Evolutionary conservation across 106 monocot species (phyloP), one percentile per base, ranked within the genome.

Genomic region (Dendrobium huoshanense): DNA sequence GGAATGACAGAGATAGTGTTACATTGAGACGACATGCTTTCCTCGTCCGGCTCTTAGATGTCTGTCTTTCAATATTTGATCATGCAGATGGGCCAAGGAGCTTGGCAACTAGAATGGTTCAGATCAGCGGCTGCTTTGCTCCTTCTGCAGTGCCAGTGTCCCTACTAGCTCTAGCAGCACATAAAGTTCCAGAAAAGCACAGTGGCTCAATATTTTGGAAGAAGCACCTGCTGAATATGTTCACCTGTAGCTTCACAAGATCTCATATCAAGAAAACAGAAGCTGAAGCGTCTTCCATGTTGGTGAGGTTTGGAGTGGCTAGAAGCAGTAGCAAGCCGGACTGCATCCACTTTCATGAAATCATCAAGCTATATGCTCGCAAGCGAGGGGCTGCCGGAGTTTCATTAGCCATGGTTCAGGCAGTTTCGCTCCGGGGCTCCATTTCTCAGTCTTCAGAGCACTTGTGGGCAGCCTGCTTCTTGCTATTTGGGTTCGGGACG

Each of bases 51-150:
- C 89, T 97, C n/a, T 59, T 97, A 31, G 96, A 97, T 82, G 96
- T 92, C 25, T 97, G 96, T 51, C 87, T 97, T 72, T 97, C 94
- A 3, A 94, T 97, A 83, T 94, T 97, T 75, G 94, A 97, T 82
- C 96, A 94, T 88, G 94, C 90, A 1, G 94, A 94, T 81, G 94
- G 96, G 8, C 87, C 89, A 11, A 79, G 83, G 83, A 92, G 94
- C 68, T 82, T 97, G 81, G 92, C 94, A 16, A 85, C 90, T 9
- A 89, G 88, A 85, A 97, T 97, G 92, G 89, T 91, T 77, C 92
- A 92, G 59, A 92, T 87, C 25, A 86, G 92, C 22, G 88, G 94
- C 41, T 97, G 90, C 89, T 97, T 94, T 78, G 92, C 94, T 76
- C 90, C 91, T 15, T 78, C 86, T 25, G 81, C 92, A 0, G 78